Percentiles rank a stretch among this genome's conserved stretches.
These are phyloP conservation scores for Penicillium glabrum DNA, from an alignment of 2,329 filamentous ascomycete genomes.

Conservation along the genomic window DNA sequence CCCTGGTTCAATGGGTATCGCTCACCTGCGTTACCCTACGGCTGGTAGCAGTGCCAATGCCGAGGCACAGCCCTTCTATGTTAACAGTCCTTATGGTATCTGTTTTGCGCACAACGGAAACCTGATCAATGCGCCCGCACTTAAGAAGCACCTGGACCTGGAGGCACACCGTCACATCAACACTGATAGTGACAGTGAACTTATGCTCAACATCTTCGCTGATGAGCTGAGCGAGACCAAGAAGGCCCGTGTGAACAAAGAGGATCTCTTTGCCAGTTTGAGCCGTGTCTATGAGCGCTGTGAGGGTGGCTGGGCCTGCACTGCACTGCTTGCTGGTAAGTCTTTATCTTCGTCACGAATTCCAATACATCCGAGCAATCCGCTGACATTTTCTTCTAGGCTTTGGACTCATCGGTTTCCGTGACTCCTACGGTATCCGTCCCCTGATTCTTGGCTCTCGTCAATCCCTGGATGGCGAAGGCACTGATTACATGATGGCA, in stretches of 20 bases:
- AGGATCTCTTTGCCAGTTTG: conserved; percentile 73
- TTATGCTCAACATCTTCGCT: conserved; percentile 87
- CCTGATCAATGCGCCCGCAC: conserved; percentile 73
- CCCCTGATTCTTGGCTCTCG: conserved; percentile 78
- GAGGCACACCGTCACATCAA: conserved; percentile 85
- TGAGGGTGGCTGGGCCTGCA: conserved; percentile 75
- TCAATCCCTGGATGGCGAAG: conserved; percentile 63
- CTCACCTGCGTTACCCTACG: conserved; percentile 85
- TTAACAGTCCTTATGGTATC: conserved; percentile 82
- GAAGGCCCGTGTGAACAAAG: conserved; percentile 75
- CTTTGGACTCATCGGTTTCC: conserved; percentile 78
- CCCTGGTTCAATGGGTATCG: conserved; percentile 82
- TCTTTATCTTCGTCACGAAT: background rate
- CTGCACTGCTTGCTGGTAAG: conserved; percentile 73
- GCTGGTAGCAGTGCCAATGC: conserved; percentile 80
- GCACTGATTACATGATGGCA: conserved; percentile 84
- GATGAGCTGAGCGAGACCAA: conserved; percentile 76
- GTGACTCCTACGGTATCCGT: conserved; percentile 78
- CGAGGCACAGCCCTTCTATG: conserved; percentile 90
- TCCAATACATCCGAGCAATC: background rate
- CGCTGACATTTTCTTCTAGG: conserved; percentile 38
- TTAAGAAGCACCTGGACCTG: conserved; percentile 70
- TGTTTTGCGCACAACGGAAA: conserved; percentile 85
- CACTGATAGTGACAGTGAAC: conserved; percentile 83
- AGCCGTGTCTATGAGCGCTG: conserved; percentile 71